Evolutionary conservation across 345 rosid genomes (phyloP).

Genomic region (Pistacia vera): DNA sequence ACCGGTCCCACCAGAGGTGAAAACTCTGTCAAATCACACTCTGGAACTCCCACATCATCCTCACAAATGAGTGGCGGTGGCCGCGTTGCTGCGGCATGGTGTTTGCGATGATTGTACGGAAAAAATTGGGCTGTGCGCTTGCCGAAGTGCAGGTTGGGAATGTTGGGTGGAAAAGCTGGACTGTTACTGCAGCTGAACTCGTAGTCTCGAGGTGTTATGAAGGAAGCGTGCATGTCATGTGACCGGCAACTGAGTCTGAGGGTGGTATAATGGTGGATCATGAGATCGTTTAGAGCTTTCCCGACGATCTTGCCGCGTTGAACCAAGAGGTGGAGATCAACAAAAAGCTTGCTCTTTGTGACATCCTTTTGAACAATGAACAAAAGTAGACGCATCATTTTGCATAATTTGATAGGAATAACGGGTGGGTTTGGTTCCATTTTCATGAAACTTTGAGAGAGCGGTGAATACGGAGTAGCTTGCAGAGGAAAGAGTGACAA

Average conservation of each 20-base stretch:
- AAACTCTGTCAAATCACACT: neutral
- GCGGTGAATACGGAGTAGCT: no score
- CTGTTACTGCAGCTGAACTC: slow-evolving; percentile 49
- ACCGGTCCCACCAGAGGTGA: slow-evolving; percentile 32
- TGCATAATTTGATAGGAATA: slow-evolving; percentile 19
- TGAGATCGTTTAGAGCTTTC: slow-evolving; percentile 32
- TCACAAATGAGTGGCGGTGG: neutral
- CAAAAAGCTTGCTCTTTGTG: slow-evolving; percentile 24
- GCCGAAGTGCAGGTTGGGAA: slow-evolving; percentile 1
- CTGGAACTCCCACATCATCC: slow-evolving; percentile 15
- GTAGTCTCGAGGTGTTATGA: slow-evolving; percentile 32
- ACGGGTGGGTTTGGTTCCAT: slow-evolving; percentile 23
- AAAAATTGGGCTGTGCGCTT: neutral
- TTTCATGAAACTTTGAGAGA: neutral
- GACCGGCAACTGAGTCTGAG: slow-evolving; percentile 23
- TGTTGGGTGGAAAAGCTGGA: slow-evolving; percentile 15
- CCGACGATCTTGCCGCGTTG: slow-evolving; percentile 37
- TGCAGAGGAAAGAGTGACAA: neutral
- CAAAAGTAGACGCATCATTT: slow-evolving; percentile 24
- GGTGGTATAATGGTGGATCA: slow-evolving; percentile 20
- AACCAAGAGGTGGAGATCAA: slow-evolving; percentile 22
- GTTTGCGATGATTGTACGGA: neutral
- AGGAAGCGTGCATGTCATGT: slow-evolving; percentile 23
- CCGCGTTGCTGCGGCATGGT: neutral
- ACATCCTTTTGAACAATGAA: slow-evolving; percentile 35